Base-by-base conservation (phyloP, 768 basidiomycete species). In the Austroboletus festivus region DNA sequence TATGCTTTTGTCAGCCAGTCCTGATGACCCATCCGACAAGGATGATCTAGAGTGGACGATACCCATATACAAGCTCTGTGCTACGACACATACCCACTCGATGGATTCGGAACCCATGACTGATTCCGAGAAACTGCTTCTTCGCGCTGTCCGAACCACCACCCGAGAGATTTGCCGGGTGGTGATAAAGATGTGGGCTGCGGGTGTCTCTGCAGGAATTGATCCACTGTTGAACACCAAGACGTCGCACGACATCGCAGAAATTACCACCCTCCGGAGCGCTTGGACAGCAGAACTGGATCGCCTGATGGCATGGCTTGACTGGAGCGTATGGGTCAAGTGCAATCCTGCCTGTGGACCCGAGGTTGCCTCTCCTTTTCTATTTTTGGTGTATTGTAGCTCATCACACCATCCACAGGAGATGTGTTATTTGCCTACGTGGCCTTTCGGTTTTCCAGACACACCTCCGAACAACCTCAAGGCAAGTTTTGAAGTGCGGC, bases 261-360 rank as follows among this genome's bases (percentile, higher is more conserved):
- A 44, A 23, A 28, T 54, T 15, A 44, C 16, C 2, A 28, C 18
- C 5, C 40, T 70, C 21, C 31, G 62, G 3, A 26, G 13, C 6
- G 30, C 48, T 2, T 80, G 78, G 78, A 53, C 44, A 13, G 24
- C 31, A 16, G 64, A 68, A 4, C 35, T 74, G 12, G 51, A 64
- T 8, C 49, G 41, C 11, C 51, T 80, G 19, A 75, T 79, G 69
- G 38, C 34, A 0, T 80, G 79, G 79, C 57, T 81, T 1, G 78
- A 75, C 46, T 80, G 79, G 78, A 69, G 66, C 46, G 57, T 66
- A 13, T 81, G 79, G 79, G 59, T 72, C 5, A 74, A 62, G 24
- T 80, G 79, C 48, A 54, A 58, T 0, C 78, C 78, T 18, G 70
- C 59, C 0, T 81, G 80, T 61, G 55, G 56, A 3, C 65, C 64